Evolutionary conservation across 331 rosid species (phyloP).

Genomic region (Malus hybrid): DNA sequence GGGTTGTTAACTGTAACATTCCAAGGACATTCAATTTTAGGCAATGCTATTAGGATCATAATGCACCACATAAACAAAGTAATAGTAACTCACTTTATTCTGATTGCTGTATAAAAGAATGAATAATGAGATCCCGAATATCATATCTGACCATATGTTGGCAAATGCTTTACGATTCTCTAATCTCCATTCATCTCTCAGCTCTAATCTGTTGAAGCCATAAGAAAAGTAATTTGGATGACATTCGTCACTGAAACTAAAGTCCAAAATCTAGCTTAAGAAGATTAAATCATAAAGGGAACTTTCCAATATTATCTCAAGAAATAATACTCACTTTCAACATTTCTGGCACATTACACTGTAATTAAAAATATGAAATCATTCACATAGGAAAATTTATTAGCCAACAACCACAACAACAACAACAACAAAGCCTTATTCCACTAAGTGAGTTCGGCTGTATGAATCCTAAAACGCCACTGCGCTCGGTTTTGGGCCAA

Average conservation of each 20-base stretch:
- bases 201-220: constrained; percentile 59
- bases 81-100: constrained; percentile 63
- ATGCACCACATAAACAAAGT: constrained; percentile 1
- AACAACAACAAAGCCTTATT: no score
- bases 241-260: constrained; percentile 5
- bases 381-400: background rate
- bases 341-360: background rate
- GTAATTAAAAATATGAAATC: background rate
- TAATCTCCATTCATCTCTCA: constrained; percentile 88
- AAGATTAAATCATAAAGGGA: background rate
- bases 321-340: background rate
- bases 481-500: no score
- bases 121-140: constrained; percentile 78
- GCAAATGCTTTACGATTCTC: constrained; percentile 93
- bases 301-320: background rate
- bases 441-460: no score
- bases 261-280: background rate
- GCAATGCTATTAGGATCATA: background rate
- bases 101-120: constrained; percentile 83
- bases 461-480: no score
- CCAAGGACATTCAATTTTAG: background rate
- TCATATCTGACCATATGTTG: constrained; percentile 90
- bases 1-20: background rate
- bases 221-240: constrained; percentile 19
- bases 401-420: no score